A percentile compares a stretch with the other conserved stretches of the same genome.
Conservation (phyloP, 1,284 basidiomycete species). For the Ceratobasidium sp. region DNA sequence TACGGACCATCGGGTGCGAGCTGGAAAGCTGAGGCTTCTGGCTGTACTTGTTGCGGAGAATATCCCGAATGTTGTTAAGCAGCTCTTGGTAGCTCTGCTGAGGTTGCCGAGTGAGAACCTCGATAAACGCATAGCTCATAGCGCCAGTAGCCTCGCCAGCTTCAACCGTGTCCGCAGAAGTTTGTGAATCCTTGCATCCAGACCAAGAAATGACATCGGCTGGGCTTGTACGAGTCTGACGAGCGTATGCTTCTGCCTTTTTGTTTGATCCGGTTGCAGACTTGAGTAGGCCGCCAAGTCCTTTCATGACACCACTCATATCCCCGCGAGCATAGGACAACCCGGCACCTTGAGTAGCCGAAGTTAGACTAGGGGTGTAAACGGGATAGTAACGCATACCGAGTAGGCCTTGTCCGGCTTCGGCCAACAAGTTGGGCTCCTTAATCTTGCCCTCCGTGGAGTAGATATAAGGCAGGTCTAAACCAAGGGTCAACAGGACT, state of each 20-base stretch:
- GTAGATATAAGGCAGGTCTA: constrained; percentile 78
- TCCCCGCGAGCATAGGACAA: constrained; percentile 81
- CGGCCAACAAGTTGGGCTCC: constrained; percentile 85
- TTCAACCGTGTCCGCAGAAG: constrained; percentile 89
- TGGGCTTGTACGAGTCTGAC: constrained; percentile 78
- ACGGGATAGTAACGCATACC: constrained; percentile 48
- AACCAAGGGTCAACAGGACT: neutral
- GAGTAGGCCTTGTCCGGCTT: constrained; percentile 81
- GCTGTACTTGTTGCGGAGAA: constrained; percentile 75
- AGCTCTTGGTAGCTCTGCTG: constrained; percentile 86
- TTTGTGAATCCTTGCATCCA: constrained; percentile 94
- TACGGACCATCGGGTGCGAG: constrained; percentile 80
- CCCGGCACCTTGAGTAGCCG: constrained; percentile 61
- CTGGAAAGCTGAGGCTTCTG: constrained; percentile 89
- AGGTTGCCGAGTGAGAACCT: constrained; percentile 70
- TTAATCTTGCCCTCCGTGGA: constrained; percentile 94
- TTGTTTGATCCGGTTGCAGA: constrained; percentile 58
- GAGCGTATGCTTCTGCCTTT: constrained; percentile 72
- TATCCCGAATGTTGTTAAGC: constrained; percentile 73
- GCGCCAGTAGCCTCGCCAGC: constrained; percentile 87
- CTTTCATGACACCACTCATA: constrained; percentile 74
- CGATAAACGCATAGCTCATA: constrained; percentile 86
- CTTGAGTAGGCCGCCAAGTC: constrained; percentile 58
- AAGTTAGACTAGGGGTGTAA: neutral
- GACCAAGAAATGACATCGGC: constrained; percentile 88